Evolutionary conservation across 208 protist species (phyloP).

Genomic region (Kentomonas sorsogonicus): DNA sequence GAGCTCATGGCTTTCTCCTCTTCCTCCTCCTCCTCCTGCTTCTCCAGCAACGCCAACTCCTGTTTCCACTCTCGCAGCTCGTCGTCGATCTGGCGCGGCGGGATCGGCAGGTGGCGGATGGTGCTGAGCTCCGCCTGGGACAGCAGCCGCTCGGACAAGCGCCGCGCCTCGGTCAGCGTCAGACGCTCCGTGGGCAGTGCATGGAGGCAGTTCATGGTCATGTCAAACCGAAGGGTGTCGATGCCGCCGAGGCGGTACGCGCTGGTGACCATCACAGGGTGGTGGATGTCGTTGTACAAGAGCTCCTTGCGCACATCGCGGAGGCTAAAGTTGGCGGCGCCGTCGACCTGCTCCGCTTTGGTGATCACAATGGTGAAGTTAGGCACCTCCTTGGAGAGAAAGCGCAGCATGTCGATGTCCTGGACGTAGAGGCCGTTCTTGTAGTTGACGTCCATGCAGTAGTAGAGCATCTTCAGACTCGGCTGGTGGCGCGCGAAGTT

Average conservation of each 20-base stretch:
- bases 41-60: conserved; percentile 26
- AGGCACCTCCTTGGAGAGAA: conserved; percentile 74
- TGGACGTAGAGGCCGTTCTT: conserved; percentile 80
- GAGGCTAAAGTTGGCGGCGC: conserved; percentile 31
- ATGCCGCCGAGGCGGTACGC: conserved; percentile 82
- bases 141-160: conserved; percentile 69
- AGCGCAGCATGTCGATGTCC: conserved; percentile 82
- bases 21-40: conserved; percentile 5
- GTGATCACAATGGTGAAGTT: conserved; percentile 89
- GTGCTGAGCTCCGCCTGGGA: conserved; percentile 71
- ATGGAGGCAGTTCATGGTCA: conserved; percentile 86
- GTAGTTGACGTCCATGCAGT: conserved; percentile 88
- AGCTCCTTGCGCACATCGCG: conserved; percentile 79
- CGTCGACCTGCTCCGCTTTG: conserved; percentile 74
- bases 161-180: conserved; percentile 67
- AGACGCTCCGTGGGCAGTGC: conserved; percentile 74
- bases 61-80: conserved; percentile 46
- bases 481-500: conserved; percentile 78
- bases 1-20: not conserved
- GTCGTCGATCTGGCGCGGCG: conserved; percentile 63
- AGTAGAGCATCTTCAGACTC: conserved; percentile 88
- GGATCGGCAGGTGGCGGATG: conserved; percentile 55
- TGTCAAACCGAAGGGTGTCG: conserved; percentile 85
- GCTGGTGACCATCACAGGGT: conserved; percentile 82
- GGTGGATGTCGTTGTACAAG: conserved; percentile 69